A percentile compares a stretch with the other conserved stretches of the same genome.
These are phyloP conservation scores for Dactylellina sp. DNA, from an alignment of 2,329 filamentous ascomycete genomes.

Conservation along the genomic window DNA sequence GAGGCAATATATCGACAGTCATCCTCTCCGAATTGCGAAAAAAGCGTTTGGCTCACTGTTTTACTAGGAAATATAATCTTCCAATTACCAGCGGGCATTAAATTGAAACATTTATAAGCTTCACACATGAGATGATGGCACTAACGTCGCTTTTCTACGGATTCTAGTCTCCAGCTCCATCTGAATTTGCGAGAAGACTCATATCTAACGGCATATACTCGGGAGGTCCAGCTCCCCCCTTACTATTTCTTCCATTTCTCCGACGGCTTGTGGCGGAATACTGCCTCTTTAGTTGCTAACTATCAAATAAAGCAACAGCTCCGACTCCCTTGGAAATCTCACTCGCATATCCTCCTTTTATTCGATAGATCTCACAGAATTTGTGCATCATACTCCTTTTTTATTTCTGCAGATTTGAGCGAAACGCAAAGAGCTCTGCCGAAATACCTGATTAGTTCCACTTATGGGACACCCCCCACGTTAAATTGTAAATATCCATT, in stretches of 20 bases:
- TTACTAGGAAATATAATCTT: not conserved
- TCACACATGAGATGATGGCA: slow-evolving; percentile 32
- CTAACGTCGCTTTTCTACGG: slow-evolving; percentile 52
- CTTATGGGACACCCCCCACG: slow-evolving; percentile 11
- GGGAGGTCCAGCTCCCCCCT: not conserved
- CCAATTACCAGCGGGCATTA: slow-evolving; percentile 25
- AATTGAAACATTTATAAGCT: slow-evolving; percentile 23
- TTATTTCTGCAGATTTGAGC: slow-evolving; percentile 11
- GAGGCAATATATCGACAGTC: not conserved
- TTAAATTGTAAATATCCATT: slow-evolving; percentile 8
- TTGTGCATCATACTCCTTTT: not conserved
- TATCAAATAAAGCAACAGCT: not conserved
- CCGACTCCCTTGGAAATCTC: slow-evolving; percentile 35
- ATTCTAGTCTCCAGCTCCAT: slow-evolving; percentile 18
- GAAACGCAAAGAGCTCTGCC: slow-evolving; percentile 26
- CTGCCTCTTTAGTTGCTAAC: slow-evolving; percentile 1
- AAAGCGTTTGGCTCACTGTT: not conserved
- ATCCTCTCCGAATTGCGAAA: slow-evolving; percentile 7
- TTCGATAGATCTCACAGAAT: not conserved
- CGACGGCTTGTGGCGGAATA: slow-evolving; percentile 37
- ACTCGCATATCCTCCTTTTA: slow-evolving; percentile 43
- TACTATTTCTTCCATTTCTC: slow-evolving; percentile 20
- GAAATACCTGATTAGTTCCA: slow-evolving; percentile 21
- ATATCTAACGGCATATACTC: not conserved
- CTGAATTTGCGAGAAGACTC: slow-evolving; percentile 44